Base-by-base conservation (phyloP, 2,329 filamentous ascomycete species). In the Aplosporella prunicola region DNA sequence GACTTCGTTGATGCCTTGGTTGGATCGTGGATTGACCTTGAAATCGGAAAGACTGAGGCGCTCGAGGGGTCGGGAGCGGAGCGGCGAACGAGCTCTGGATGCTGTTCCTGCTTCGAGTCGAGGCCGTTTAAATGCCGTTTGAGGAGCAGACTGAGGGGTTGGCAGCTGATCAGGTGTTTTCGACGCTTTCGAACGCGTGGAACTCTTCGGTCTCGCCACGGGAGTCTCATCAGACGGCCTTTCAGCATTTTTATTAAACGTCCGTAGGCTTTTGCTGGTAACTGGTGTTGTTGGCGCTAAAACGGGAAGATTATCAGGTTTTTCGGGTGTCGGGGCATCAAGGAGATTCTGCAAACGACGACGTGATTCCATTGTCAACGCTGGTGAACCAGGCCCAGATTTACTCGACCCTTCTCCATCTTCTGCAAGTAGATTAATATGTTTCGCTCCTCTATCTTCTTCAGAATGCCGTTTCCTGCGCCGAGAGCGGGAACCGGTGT, bases 1-100 rank as follows among this genome's bases (percentile, higher is more conserved):
- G 9, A 85, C 84, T 57, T 76, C 85, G 37, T 78, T 72, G 28
- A 77, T 65, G 2, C 83, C 82, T 27, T 80, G 71, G 45, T 88
- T 89, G 47, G 68, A 71, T 4, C 66, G 63, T 0, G 84, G 79
- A 45, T 94, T 93, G 48, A 91, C 67, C 54, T 80, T 89, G 66
- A 94, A 95, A 58, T 93, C 80, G 9, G 76, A 72, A 1, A 81
- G 63, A 10, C 63, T 63, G 9, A 93, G 68, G 22, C 71, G 63
- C 1, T 67, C 60, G 3, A 77, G 45, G 1, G 77, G 71, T 34
- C 70, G 74, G 8, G 67, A 56, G 32, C 85, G 75, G 11, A 83
- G 67, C 1, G 66, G 64, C 9, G 10, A 15, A 27, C 5, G 11
- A 14, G 22, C 7, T 15, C 10, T 3, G 25, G 15, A 25, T 13